Base-by-base conservation (phyloP, 495 filamentous ascomycete genomes). In the Mycothermus thermophilus region DNA sequence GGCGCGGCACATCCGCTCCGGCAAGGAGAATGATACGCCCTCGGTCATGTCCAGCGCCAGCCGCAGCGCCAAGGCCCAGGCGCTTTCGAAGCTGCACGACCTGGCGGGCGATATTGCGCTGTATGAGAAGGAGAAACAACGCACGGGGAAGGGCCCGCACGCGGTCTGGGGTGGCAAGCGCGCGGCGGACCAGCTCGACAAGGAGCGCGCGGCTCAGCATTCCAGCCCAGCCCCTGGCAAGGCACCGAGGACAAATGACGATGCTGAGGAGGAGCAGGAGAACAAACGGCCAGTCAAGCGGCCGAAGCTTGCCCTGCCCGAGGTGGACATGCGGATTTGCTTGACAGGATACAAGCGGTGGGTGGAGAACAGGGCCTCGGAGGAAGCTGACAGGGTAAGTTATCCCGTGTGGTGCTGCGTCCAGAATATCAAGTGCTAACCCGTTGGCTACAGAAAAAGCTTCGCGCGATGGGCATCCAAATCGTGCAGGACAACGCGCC, bases 71-170 rank as follows among this genome's bases (percentile, higher is more conserved):
- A 95, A 95, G 49, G 77, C 80, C 3, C 74, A 76, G 40, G 90
- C 92, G 21, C 59, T 77, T 3, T 75, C 77, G 3, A 76, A 69
- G 34, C 59, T 96, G 3, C 83, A 90, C 33, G 69, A 75, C 15
- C 57, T 81, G 16, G 85, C 83, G 8, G 69, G 75, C 0, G 90
- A 95, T 54, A 82, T 95, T 43, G 78, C 77, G 6, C 61, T 87
- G 32, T 95, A 86, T 50, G 80, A 99, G 52, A 95, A 93, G 48
- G 90, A 99, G 56, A 84, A 66, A 63, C 93, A 90, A 62, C 74
- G 69, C 34, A 54, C 55, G 10, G 37, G 75, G 14, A 79, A 81
- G 26, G 86, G 85, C n/a, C 76, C 79, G 23, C 47, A 86, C 10
- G 57, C 53, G 3, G 72, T 85, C 2, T 79, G 83, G 47, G 80